phyloP scores from a whole-genome alignment of 176 grass and related monocot species.

The Aegilops longissima region DNA sequence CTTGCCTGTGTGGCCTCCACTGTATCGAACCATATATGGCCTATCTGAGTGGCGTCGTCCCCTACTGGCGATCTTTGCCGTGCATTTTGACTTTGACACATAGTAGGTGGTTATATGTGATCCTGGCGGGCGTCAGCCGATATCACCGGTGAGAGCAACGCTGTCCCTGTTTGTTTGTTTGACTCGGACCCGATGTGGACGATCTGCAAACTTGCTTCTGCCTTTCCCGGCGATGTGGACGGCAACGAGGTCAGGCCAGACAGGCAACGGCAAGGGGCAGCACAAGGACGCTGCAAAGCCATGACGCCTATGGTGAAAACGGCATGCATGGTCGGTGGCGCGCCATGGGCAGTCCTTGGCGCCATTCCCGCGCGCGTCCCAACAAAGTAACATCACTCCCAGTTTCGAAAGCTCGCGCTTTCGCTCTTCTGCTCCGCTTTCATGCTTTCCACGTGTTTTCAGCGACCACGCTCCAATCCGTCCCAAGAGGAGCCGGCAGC shows the following conservation, averaged over 20 bases:
- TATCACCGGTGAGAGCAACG: conserved; percentile 21
- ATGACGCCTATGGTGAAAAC: background rate
- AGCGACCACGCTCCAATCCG: background rate
- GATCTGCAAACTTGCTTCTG: background rate
- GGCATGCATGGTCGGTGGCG: conserved; percentile 32
- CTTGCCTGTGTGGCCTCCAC: background rate
- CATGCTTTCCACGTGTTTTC: background rate
- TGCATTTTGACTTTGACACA: background rate
- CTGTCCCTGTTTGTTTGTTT: background rate
- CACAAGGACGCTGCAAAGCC: background rate
- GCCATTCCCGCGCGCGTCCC: background rate
- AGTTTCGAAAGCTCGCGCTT: conserved; percentile 9
- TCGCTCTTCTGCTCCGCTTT: conserved; percentile 11
- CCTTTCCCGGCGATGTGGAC: background rate
- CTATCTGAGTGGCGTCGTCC: background rate
- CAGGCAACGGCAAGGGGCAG: background rate
- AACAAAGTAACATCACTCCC: background rate
- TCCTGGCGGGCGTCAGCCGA: background rate
- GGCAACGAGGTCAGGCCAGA: background rate
- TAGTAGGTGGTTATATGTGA: background rate
- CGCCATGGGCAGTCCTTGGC: background rate
- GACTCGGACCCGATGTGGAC: background rate
- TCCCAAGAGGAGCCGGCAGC: background rate
- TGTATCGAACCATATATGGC: background rate
- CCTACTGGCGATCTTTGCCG: background rate